Evolutionary conservation across 148 eudicot species (phyloP).

Genomic region (Arctostaphylos glauca): DNA sequence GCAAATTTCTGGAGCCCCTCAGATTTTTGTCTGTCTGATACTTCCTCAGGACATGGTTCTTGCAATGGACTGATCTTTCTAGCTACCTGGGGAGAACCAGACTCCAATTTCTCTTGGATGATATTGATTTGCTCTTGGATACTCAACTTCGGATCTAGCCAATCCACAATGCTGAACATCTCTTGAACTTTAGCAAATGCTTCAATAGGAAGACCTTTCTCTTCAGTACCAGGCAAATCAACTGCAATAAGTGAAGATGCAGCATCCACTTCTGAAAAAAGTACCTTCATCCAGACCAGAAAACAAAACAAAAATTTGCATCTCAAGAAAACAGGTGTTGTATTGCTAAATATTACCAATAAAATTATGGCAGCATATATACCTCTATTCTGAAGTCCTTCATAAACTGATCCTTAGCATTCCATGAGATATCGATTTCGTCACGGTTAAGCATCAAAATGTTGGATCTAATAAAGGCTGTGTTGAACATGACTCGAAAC

Average conservation of each 20-base stretch:
- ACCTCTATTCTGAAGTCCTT: constrained; percentile 82
- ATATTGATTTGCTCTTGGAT: constrained; percentile 42
- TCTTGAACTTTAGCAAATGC: constrained; percentile 72
- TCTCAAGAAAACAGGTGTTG: not conserved
- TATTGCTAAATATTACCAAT: not conserved
- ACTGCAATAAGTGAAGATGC: constrained; percentile 28
- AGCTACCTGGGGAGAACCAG: constrained; percentile 20
- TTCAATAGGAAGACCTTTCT: constrained; percentile 69
- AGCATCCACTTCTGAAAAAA: constrained; percentile 76
- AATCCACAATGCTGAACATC: constrained; percentile 62
- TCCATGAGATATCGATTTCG: constrained; percentile 71
- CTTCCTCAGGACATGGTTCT: constrained; percentile 21
- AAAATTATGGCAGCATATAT: constrained; percentile 11
- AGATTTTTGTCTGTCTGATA: constrained; percentile 8
- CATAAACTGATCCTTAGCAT: constrained; percentile 58
- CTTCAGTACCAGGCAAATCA: constrained; percentile 42
- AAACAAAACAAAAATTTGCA: constrained; percentile 7
- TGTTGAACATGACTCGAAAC: constrained; percentile 83
- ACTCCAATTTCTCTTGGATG: constrained; percentile 43
- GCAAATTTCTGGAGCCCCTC: constrained; percentile 15
- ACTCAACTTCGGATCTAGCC: constrained; percentile 43
- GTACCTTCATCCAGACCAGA: constrained; percentile 42
- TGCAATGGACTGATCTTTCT: constrained; percentile 26
- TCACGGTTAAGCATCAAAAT: constrained; percentile 75
- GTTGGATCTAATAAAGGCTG: constrained; percentile 85